These are phyloP conservation scores for Sclerotinia spermophila DNA, from an alignment of 2,329 filamentous ascomycete genomes.

Conservation along the genomic window DNA sequence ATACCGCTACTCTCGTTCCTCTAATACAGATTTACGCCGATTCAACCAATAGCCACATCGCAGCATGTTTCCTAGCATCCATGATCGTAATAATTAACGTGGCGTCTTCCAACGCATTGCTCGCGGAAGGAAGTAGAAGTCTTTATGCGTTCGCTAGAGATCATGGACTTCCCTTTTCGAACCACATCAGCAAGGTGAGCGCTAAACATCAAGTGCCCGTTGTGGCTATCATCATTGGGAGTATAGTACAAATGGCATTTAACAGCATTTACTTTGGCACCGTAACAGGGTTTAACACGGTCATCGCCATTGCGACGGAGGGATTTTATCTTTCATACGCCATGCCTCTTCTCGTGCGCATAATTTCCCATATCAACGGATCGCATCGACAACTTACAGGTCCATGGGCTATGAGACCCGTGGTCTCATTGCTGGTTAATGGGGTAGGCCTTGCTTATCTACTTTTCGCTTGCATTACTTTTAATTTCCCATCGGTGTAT, in stretches of 20 bases:
- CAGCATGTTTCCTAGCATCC: constrained; percentile 46
- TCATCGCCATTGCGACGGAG: constrained; percentile 54
- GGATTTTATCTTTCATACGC: constrained; percentile 59
- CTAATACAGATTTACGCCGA: constrained; percentile 50
- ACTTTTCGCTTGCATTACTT: constrained; percentile 51
- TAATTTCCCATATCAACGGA: constrained; percentile 45
- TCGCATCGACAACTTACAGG: constrained; percentile 40
- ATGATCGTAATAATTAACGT: constrained; percentile 44
- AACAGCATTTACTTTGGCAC: constrained; percentile 54
- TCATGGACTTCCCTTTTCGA: constrained; percentile 50
- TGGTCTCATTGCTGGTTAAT: constrained; percentile 41
- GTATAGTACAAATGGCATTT: constrained; percentile 49
- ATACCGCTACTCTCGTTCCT: constrained; percentile 44
- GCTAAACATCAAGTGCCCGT: constrained; percentile 46
- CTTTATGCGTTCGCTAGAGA: constrained; percentile 49
- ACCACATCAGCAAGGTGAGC: constrained; percentile 45
- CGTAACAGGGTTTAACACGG: constrained; percentile 52
- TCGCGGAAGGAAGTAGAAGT: constrained; percentile 39
- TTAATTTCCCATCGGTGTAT: constrained; percentile 50
- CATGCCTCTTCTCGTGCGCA: constrained; percentile 49
- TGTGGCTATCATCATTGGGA: constrained; percentile 46
- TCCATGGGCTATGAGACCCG: constrained; percentile 43
- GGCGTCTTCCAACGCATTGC: constrained; percentile 41
- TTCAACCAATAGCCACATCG: constrained; percentile 43
- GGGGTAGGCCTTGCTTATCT: constrained; percentile 49